These are phyloP conservation scores for Avena atlantica DNA, from an alignment of 176 grass and related monocot genomes.

Conservation along the genomic window DNA sequence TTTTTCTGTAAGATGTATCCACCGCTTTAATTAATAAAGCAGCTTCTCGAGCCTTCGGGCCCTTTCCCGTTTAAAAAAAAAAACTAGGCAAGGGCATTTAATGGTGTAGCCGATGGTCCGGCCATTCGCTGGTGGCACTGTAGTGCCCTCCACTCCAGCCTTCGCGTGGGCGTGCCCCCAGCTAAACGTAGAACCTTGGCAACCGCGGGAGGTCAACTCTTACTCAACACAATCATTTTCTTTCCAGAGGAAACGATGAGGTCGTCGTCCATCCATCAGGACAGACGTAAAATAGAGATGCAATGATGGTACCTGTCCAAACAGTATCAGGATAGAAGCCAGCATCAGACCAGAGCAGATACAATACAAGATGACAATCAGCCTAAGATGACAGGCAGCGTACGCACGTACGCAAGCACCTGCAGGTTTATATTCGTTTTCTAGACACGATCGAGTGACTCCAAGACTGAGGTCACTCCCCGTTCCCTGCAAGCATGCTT, in stretches of 20 bases:
- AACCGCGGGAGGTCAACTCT: neutral
- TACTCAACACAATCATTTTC: neutral
- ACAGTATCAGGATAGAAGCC: no score
- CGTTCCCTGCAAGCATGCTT: conserved; percentile 49
- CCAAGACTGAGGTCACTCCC: neutral
- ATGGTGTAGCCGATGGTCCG: neutral
- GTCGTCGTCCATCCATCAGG: neutral
- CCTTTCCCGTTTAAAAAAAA: no score
- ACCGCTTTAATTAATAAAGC: no score
- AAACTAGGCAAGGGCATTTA: neutral
- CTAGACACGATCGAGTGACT: neutral
- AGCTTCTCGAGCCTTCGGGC: no score
- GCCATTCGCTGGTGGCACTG: neutral
- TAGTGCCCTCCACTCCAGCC: neutral
- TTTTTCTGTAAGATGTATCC: no score
- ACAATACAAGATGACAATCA: conserved; percentile 31
- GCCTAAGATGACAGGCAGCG: neutral
- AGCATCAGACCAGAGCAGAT: neutral
- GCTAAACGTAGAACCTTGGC: neutral
- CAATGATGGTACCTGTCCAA: no score
- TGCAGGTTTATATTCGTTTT: neutral
- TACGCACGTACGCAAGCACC: neutral
- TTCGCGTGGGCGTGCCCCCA: neutral
- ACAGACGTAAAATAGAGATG: no score
- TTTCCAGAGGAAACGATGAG: neutral